Conservation (phyloP, 495 filamentous ascomycete genomes). For the Cladorrhinum samala region DNA sequence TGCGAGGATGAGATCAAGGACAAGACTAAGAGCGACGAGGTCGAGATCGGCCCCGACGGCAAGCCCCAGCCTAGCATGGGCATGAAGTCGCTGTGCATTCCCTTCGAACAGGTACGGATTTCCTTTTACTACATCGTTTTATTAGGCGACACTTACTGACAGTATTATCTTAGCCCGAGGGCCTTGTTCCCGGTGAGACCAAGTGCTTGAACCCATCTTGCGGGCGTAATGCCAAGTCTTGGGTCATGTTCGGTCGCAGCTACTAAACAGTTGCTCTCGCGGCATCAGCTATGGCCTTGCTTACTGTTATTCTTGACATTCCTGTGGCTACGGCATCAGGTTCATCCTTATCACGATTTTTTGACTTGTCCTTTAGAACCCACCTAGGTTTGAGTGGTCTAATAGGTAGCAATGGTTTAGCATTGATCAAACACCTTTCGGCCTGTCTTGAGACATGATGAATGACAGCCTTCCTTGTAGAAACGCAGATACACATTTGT, state of each 20-base stretch:
- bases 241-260: slow-evolving; percentile 79
- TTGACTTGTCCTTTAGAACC: too few species aligned
- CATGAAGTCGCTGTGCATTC: slow-evolving; percentile 95
- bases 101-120: slow-evolving; percentile 73
- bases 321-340: background rate
- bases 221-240: slow-evolving; percentile 61
- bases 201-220: slow-evolving; percentile 90
- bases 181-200: slow-evolving; percentile 68
- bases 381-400: background rate
- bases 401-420: background rate
- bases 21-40: slow-evolving; percentile 64
- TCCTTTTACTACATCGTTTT: too few species aligned
- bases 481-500: too few species aligned
- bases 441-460: too few species aligned
- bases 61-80: slow-evolving; percentile 87
- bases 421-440: slow-evolving; percentile 78
- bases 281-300: background rate
- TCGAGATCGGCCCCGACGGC: slow-evolving; percentile 60
- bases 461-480: too few species aligned
- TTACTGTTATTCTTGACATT: slow-evolving; percentile 1
- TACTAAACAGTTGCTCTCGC: too few species aligned
- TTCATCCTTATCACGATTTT: too few species aligned
- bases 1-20: slow-evolving; percentile 97
- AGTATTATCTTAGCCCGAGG: slow-evolving; percentile 63
- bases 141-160: too few species aligned